Base-by-base conservation (phyloP, 2,329 filamentous ascomycete genomes). In the Aspergillus jensenii region DNA sequence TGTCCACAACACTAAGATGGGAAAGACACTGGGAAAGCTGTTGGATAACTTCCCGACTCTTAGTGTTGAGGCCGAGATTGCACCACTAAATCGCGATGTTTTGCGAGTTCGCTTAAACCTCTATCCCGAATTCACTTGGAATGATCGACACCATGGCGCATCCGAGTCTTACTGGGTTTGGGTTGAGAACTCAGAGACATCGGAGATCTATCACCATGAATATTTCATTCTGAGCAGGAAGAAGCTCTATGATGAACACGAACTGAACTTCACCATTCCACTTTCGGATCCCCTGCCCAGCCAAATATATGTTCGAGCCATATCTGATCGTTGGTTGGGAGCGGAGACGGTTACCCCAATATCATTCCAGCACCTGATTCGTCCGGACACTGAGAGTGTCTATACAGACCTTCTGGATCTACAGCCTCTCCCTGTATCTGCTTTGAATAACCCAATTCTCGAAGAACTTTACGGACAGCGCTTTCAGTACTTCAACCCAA, bases 141-240 rank as follows among this genome's bases (percentile, higher is more conserved):
- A 96, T 66, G 93, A 98, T 65, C 87, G 90, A 47, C 85, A 96
- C 59, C 93, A 99, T 70, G 96, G 96, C 17, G 91, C 88, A 3
- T 97, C 93, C 0, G 95, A 99, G 70, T 93, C 93, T 4, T 99
- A 96, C 77, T 99, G 96, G 84, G 89, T 99, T 58, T 99, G 95
- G 96, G 93, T 99, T 3, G 95, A 99, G 74, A 96, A 98, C 71
- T 97, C 93, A 0, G 95, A 98, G 67, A 97, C 93, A 0, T 93
- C 91, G 0, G 93, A 98, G 74, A 98, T 99, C 41, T 98, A 96
- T 68, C 95, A 99, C 68, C 91, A 98, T 64, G 95, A 99, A 72
- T 97, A 89, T 75, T 98, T 99, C 76, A 95, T 99, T 56, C 82
- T 99, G 6, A 96, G 87, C 61, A 84, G 92, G 62, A 90, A 86